These are phyloP conservation scores for Apiospora phragmitis DNA, from an alignment of 2,329 filamentous ascomycete genomes.

Conservation along the genomic window DNA sequence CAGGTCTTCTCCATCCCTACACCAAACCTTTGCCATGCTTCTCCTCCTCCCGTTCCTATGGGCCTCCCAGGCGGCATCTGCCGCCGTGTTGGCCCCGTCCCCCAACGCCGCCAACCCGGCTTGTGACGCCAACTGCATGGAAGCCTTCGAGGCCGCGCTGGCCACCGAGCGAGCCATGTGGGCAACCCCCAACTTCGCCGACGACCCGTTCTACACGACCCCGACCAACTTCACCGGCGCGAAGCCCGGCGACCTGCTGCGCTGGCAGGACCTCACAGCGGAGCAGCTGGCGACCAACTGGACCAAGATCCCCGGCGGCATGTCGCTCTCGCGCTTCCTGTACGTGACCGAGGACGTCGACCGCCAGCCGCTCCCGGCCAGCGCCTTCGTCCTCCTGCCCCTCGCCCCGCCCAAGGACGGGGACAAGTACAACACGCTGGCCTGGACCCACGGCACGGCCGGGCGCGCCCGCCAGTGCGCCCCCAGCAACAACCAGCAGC, in stretches of 20 bases:
- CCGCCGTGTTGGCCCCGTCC: background rate
- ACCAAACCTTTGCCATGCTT: background rate
- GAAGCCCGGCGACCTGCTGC: conserved; percentile 19
- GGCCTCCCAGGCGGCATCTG: background rate
- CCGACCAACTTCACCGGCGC: conserved; percentile 16
- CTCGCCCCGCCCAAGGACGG: background rate
- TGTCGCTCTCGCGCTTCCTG: conserved; percentile 17
- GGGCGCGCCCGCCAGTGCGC: conserved; percentile 23
- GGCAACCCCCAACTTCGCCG: conserved; percentile 11
- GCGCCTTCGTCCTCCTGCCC: conserved; percentile 19
- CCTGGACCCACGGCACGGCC: conserved; percentile 28
- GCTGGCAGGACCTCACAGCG: conserved; percentile 19
- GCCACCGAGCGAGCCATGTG: conserved; percentile 11
- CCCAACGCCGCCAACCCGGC: background rate
- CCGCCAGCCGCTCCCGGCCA: conserved; percentile 17
- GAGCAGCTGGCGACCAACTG: conserved; percentile 15
- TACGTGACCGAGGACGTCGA: conserved; percentile 22
- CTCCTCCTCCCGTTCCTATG: background rate
- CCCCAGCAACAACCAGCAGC: conserved; percentile 22
- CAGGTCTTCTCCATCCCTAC: background rate
- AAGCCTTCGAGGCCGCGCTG: conserved; percentile 7
- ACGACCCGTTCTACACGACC: conserved; percentile 18
- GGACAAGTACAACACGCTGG: conserved; percentile 16
- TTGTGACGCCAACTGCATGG: conserved; percentile 13
- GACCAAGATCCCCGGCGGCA: conserved; percentile 17